Base-by-base conservation (phyloP, 2,329 filamentous ascomycete species). In the Rutstroemia sydowiana region DNA sequence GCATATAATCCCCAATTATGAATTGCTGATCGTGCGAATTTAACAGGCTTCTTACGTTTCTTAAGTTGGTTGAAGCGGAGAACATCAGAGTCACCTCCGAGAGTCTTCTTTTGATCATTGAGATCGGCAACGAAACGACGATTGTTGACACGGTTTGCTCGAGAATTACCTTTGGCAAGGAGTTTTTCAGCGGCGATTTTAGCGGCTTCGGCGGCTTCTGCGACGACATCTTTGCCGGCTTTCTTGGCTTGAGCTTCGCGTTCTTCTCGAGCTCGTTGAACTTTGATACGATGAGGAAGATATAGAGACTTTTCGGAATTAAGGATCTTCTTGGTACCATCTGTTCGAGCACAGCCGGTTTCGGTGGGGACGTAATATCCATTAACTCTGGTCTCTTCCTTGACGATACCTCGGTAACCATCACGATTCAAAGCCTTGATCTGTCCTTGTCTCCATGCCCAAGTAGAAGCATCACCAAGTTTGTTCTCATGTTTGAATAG, bases 1-100 rank as follows among this genome's bases (percentile, higher is more conserved):
- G 93, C 91, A 66, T 98, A 98, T 26, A 98, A 73, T 26, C 93
- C 93, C 93, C 93, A 98, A 64, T 96, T 97, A 71, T 98, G 93
- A 63, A 98, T 98, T 42, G 93, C 93, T 48, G 93, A 98, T 41
- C 93, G 82, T 52, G 92, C 93, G 70, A 98, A 98, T 67, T 95
- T 93, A 68, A 98, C 93, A 1, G 92, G 91, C 76, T 98, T 98
- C 82, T 97, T 98, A 56, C 93, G 87, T 73, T 97, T 98, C 78
- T 97, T 96, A 53, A 98, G 83, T 73, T 97, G 93, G 70, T 98
- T 98, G 78, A 98, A 98, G 53, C 92, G 87, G 63, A 98, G 81
- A 28, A 93, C 89, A 63, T 96, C 92, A 50, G 90, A 88, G 60
- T 95, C 91, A 57, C 82, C 81, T 48, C 85, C 86, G 18, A 89